Evolutionary conservation across 352 stramenopile genomes (phyloP).

Genomic region (Pythium phragmitis): DNA sequence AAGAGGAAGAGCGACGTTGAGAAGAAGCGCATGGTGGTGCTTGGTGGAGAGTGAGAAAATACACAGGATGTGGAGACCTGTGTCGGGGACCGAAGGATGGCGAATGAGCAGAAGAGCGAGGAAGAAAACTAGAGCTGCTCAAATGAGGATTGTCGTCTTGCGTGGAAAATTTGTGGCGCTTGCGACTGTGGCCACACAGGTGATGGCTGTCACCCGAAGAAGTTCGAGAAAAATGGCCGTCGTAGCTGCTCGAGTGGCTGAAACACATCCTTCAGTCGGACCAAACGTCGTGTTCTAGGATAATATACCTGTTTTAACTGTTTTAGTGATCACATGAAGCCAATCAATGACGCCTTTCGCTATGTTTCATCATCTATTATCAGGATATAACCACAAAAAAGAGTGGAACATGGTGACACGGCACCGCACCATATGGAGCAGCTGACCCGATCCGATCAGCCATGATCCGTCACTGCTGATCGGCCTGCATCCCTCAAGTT

Average conservation of each 20-base stretch:
- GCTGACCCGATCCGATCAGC: not conserved
- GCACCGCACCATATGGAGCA: not conserved
- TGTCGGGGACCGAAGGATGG: not conserved
- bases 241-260: not conserved
- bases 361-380: not conserved
- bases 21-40: conserved; percentile 2
- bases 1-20: conserved; percentile 10
- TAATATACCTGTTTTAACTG: too few relatives aligned
- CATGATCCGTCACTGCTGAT: not conserved
- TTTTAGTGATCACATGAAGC: too few relatives aligned
- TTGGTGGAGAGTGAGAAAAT: not conserved
- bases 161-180: not conserved
- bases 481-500: not conserved
- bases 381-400: not conserved
- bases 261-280: not conserved
- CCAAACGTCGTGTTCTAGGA: not conserved
- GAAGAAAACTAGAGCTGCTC: not conserved
- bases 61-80: not conserved
- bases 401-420: conserved; percentile 2
- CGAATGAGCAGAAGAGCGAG: not conserved
- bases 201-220: not conserved
- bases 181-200: too few relatives aligned
- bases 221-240: not conserved
- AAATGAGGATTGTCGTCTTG: too few relatives aligned
- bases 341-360: too few relatives aligned